Evolutionary conservation across 176 grass and related monocot genomes (phyloP).

Genomic region (Phragmites australis): DNA sequence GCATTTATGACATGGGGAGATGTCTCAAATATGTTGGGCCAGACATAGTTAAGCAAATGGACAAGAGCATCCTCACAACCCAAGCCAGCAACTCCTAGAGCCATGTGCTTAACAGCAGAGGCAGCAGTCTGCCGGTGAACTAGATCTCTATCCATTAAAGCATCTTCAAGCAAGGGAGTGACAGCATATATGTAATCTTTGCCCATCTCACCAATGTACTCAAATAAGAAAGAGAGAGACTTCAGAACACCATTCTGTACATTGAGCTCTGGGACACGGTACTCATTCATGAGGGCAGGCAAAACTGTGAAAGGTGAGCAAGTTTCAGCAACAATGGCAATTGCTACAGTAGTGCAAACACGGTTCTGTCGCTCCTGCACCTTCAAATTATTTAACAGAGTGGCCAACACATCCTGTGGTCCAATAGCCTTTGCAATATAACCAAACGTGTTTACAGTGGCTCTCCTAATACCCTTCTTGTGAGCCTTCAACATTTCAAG

Average conservation of each 20-base stretch:
- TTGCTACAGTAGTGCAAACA: conserved; percentile 94
- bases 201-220: conserved; percentile 99
- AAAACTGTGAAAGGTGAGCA: conserved; percentile 95
- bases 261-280: conserved; percentile 88
- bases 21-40: conserved; percentile 96
- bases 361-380: conserved; percentile 97
- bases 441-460: conserved; percentile 97
- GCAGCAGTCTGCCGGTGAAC: conserved; percentile 94
- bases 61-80: conserved; percentile 97
- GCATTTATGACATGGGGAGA: conserved; percentile 91
- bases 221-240: conserved; percentile 94
- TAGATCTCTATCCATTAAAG: conserved; percentile 92
- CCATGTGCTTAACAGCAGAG: conserved; percentile 95
- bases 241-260: conserved; percentile 98
- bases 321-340: conserved; percentile 96
- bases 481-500: conserved; percentile 99
- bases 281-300: conserved; percentile 95
- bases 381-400: conserved; percentile 91
- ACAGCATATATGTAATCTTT: conserved; percentile 99
- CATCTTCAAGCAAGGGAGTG: conserved; percentile 94
- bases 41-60: conserved; percentile 91
- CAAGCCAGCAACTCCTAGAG: conserved; percentile 82
- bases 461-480: conserved; percentile 96
- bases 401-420: conserved; percentile 89
- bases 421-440: conserved; percentile 99